phyloP scores from a whole-genome alignment of 257 asterid genomes.

The Nicotiana attenuata region DNA sequence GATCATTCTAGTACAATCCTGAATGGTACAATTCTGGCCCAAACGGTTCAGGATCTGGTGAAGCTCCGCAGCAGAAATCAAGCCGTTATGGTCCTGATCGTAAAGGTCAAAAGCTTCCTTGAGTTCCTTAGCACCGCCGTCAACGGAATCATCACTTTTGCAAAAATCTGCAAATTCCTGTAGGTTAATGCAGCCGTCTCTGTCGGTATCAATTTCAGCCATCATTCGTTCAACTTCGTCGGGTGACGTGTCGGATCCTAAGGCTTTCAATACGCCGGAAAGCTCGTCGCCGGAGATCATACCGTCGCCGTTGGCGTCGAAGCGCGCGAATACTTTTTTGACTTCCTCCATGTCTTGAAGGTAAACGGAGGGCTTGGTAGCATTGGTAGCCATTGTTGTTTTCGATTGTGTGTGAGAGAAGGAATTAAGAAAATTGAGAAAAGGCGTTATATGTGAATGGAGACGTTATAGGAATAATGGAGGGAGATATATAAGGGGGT shows the following conservation, averaged over 20 bases:
- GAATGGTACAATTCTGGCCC: constrained; percentile 57
- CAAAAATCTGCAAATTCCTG: constrained; percentile 70
- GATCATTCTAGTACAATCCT: constrained; percentile 74
- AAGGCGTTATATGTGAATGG: background rate
- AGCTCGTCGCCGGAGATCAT: constrained; percentile 78
- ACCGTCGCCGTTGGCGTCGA: constrained; percentile 83
- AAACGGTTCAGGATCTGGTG: constrained; percentile 66
- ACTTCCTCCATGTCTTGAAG: constrained; percentile 54
- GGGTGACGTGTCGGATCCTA: constrained; percentile 53
- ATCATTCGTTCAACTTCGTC: constrained; percentile 58
- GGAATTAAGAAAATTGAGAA: background rate
- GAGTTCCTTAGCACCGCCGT: constrained; percentile 49
- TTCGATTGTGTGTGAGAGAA: background rate
- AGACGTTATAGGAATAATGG: background rate
- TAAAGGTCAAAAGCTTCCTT: constrained; percentile 74
- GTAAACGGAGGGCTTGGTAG: constrained; percentile 29
- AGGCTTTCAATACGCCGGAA: constrained; percentile 48
- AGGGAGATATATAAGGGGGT: background rate
- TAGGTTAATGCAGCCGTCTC: constrained; percentile 70
- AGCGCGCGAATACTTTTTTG: constrained; percentile 54
- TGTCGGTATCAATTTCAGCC: constrained; percentile 71
- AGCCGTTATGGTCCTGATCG: constrained; percentile 77
- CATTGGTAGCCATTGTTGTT: background rate
- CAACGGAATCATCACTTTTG: constrained; percentile 28
- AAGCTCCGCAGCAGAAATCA: constrained; percentile 70